These are phyloP conservation scores for Setaria italica DNA, from an alignment of 202 grass and related monocot species.

Conservation along the genomic window DNA sequence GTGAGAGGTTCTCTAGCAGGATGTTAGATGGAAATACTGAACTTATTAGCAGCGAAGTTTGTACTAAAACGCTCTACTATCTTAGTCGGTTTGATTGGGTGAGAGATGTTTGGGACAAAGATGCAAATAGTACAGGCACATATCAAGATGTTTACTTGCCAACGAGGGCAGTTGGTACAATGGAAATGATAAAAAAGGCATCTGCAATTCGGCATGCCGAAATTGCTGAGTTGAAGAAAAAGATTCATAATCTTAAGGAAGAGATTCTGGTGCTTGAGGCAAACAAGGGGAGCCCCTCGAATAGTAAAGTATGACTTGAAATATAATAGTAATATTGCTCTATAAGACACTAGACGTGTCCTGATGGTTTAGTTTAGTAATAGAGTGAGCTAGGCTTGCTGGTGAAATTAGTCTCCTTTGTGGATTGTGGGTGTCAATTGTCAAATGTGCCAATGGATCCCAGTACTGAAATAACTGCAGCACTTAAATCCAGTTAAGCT, in stretches of 20 bases:
- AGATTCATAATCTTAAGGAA: slow-evolving; percentile 16
- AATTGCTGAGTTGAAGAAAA: slow-evolving; percentile 24
- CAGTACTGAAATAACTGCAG: not conserved
- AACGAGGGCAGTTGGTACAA: slow-evolving; percentile 21
- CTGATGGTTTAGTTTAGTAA: not conserved
- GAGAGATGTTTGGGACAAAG: not conserved
- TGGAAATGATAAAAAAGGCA: slow-evolving; percentile 28
- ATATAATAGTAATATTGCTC: not conserved
- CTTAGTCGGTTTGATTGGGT: not conserved
- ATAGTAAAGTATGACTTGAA: not conserved
- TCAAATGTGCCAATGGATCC: not conserved
- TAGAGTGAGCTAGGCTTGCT: not conserved
- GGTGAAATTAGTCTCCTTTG: not conserved
- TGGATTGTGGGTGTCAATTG: not conserved
- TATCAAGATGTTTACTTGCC: slow-evolving; percentile 11
- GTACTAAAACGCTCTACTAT: slow-evolving; percentile 39
- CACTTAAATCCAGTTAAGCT: not conserved
- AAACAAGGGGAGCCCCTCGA: not conserved
- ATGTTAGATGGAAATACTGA: slow-evolving; percentile 11
- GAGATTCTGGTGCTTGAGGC: slow-evolving; percentile 22
- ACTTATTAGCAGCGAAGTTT: slow-evolving; percentile 1
- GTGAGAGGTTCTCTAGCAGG: not conserved
- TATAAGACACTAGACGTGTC: not conserved
- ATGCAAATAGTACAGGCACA: not conserved
- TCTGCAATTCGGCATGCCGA: not conserved